Conservation (phyloP, 495 filamentous ascomycete genomes). For the Daldinia concentrica region DNA sequence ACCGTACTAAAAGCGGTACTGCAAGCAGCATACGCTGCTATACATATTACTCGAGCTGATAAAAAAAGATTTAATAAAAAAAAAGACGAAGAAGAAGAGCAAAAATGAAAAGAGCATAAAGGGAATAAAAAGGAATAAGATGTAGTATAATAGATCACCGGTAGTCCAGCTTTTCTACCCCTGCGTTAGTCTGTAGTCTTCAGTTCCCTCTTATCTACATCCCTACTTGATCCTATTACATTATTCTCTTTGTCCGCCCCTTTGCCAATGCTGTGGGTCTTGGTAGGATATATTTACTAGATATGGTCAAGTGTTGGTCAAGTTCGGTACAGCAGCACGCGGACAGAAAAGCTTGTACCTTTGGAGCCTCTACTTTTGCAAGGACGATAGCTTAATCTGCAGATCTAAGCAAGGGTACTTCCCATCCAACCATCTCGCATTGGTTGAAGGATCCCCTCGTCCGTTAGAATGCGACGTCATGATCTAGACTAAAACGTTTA, state of each 20-base stretch:
- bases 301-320: background rate
- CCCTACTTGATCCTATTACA: constrained; percentile 25
- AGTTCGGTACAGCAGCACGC: background rate
- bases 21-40: background rate
- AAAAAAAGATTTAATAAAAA: background rate
- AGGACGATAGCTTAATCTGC: constrained; percentile 23
- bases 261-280: constrained; percentile 17
- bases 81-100: background rate
- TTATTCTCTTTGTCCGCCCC: constrained; percentile 25
- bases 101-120: background rate
- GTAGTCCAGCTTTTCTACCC: background rate
- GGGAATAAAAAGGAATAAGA: constrained; percentile 1
- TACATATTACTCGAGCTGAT: background rate
- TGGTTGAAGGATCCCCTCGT: background rate
- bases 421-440: background rate
- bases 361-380: constrained; percentile 19
- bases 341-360: constrained; percentile 22
- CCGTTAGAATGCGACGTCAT: constrained; percentile 17
- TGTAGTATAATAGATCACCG: background rate
- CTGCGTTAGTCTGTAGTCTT: background rate
- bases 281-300: background rate
- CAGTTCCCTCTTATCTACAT: constrained; percentile 22
- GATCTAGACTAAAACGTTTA: constrained; percentile 12
- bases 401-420: constrained; percentile 7
- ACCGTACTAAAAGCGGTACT: background rate